Evolutionary conservation across 169 alveolate species (phyloP).

Genomic region (Amoebophrya sp.): DNA sequence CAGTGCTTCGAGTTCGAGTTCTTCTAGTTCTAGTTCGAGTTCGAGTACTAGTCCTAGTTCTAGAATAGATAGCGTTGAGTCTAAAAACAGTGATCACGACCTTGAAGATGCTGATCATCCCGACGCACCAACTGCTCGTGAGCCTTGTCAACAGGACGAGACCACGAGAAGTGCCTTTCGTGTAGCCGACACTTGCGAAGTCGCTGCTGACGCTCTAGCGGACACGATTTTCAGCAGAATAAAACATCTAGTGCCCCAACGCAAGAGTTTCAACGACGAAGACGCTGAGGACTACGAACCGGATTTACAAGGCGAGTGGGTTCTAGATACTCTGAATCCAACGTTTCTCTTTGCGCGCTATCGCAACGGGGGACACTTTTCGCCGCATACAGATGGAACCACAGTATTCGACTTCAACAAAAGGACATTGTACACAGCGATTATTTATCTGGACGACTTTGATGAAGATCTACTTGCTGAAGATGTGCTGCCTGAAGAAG

Average conservation of each 20-base stretch:
- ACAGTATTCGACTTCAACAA: conserved; percentile 46
- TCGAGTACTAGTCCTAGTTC: too few relatives aligned
- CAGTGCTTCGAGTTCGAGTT: too few relatives aligned
- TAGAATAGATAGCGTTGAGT: too few relatives aligned
- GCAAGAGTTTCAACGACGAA: background rate
- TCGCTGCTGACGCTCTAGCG: conserved; percentile 3
- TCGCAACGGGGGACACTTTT: conserved; percentile 50
- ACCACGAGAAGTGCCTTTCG: background rate
- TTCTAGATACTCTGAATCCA: background rate
- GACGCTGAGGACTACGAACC: conserved; percentile 19
- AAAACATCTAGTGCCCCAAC: background rate
- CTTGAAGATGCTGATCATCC: too few relatives aligned
- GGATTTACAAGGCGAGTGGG: conserved; percentile 19
- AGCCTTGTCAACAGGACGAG: too few relatives aligned
- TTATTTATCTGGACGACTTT: conserved; percentile 43
- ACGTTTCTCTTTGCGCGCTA: conserved; percentile 36
- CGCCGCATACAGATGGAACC: conserved; percentile 54
- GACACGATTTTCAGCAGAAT: background rate
- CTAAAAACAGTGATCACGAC: too few relatives aligned
- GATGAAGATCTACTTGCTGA: background rate
- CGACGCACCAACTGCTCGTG: too few relatives aligned
- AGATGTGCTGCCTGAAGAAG: background rate
- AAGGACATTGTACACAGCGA: conserved; percentile 48
- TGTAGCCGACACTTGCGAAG: conserved; percentile 9
- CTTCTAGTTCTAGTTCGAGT: too few relatives aligned